Conservation (phyloP, 345 rosid genomes). For the Hirschfeldia incana region DNA sequence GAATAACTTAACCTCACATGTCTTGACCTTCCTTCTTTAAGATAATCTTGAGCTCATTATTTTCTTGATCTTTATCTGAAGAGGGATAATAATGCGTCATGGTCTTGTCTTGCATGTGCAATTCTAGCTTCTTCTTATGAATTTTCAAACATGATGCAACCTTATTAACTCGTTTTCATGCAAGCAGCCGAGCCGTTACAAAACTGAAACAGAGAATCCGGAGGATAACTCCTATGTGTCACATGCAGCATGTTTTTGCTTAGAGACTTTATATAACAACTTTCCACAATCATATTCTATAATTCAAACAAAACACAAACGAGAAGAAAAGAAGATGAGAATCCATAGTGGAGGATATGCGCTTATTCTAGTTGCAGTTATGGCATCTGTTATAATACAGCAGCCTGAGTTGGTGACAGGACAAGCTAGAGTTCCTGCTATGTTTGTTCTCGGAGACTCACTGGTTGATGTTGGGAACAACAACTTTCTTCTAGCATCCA, state of each 20-base stretch:
- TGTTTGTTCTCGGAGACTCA: conserved; percentile 91
- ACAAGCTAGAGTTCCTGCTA: conserved; percentile 56
- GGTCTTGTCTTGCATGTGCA: conserved; percentile 24
- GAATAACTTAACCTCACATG: not conserved
- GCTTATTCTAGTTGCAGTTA: conserved; percentile 14
- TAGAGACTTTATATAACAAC: conserved; percentile 12
- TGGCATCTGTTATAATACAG: conserved; percentile 23
- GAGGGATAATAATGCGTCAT: conserved; percentile 10
- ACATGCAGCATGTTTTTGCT: conserved; percentile 31
- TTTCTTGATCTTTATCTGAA: conserved; percentile 27
- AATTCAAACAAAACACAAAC: conserved; percentile 1
- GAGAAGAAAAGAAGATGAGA: conserved; percentile 16
- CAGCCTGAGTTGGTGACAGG: conserved; percentile 32
- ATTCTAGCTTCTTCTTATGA: conserved; percentile 5
- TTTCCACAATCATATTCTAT: conserved; percentile 1
- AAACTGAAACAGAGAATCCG: conserved; percentile 24
- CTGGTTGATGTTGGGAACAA: conserved; percentile 81
- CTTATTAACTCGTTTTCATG: conserved; percentile 11
- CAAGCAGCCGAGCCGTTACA: conserved; percentile 36
- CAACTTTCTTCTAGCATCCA: conserved; percentile 58
- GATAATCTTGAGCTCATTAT: not conserved
- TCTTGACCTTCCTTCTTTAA: not conserved
- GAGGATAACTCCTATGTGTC: conserved; percentile 26
- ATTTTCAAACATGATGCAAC: conserved; percentile 33
- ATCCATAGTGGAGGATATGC: not conserved